Base-by-base conservation (phyloP, 768 basidiomycete genomes). In the Paxillus involutus region DNA sequence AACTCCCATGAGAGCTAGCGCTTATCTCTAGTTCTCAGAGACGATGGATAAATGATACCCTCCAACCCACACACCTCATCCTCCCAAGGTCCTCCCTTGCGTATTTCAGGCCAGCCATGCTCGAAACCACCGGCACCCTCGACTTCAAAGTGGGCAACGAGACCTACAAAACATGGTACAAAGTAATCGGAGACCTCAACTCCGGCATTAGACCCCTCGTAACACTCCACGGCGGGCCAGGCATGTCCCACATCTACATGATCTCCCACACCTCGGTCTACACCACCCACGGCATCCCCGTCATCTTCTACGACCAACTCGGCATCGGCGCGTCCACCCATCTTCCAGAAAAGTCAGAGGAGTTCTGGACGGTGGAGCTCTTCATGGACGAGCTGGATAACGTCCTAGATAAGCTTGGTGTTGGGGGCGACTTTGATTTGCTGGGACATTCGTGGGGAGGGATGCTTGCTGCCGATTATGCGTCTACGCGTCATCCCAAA, bases 361-460 rank as follows among this genome's bases (percentile, higher is more conserved):
- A 67, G 26, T 79, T 79, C 59, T 77, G 76, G 79, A 76, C 74
- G 6, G 59, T 75, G 19, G 73, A 78, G 7, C 74, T 85, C 3
- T 84, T 81, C 68, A 62, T 80, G 49, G 77, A 77, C 40, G 80
- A 85, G 68, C 77, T 85, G 33, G 72, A 73, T 26, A 82, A 81
- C 49, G 57, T 85, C 9, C 49, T 84, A 21, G 43, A 58, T 4
- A 58, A 77, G 19, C 68, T 85, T 17, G 72, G 67, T 0, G 74
- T 83, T 53, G 41, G 62, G 9, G 59, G 64, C 6, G 56, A 62
- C n/a, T 84, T 75, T 61, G 72, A 77, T 57, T 60, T 84, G 2
- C 57, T 76, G 1, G 84, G 84, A 0, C 83, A 84, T 45, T 82
- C 80, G 5, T 83, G 82, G 82, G 84, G 83, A 12, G 81, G 77